Conservation (phyloP, 78 protist genomes). For the Dictyostelium firmibasis region DNA sequence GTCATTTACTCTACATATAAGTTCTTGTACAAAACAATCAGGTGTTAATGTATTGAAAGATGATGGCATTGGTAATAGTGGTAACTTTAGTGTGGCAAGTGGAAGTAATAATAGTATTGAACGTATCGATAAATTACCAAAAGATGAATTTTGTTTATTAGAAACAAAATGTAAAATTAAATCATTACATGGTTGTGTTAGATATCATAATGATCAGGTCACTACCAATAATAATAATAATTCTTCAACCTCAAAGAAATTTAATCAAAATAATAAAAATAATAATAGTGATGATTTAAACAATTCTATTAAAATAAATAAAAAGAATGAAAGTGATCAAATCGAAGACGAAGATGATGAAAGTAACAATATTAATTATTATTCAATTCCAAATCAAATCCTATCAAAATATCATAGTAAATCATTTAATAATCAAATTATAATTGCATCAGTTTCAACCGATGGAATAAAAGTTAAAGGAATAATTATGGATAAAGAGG, state of each 20-base stretch:
- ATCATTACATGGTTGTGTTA: constrained; percentile 70
- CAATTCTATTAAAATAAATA: neutral
- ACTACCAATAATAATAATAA: neutral
- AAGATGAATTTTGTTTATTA: constrained; percentile 59
- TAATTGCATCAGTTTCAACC: constrained; percentile 21
- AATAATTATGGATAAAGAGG: neutral
- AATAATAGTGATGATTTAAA: neutral
- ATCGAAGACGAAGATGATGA: neutral
- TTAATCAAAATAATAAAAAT: neutral
- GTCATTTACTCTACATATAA: neutral
- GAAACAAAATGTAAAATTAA: constrained; percentile 41
- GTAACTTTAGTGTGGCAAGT: neutral
- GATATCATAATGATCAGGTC: neutral
- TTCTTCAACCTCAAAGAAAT: neutral
- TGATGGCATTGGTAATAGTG: neutral
- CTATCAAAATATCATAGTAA: constrained; percentile 58
- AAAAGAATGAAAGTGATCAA: neutral
- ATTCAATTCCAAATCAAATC: constrained; percentile 41
- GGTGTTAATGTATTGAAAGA: neutral
- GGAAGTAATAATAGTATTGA: neutral
- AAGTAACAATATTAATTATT: neutral
- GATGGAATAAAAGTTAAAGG: constrained; percentile 35
- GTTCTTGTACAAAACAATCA: constrained; percentile 14
- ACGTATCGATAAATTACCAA: neutral
- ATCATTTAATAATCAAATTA: neutral